Base-by-base conservation (phyloP, 75 land plant genomes). In the Selaginella tamariscina region DNA sequence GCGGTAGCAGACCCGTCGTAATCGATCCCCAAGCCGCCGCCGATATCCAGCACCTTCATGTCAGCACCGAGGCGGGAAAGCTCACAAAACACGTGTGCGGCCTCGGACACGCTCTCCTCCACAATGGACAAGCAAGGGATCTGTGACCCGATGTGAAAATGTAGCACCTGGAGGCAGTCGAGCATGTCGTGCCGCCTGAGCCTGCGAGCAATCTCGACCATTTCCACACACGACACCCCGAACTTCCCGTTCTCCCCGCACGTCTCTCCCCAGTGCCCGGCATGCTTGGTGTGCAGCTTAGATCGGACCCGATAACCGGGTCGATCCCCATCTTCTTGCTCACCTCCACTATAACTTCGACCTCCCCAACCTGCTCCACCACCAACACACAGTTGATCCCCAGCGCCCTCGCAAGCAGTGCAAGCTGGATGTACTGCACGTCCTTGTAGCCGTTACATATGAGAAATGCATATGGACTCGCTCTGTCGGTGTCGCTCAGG, bases 61-160 rank as follows among this genome's bases (percentile, higher is more conserved):
- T 59, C 44, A 0, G 98, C 91, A 0, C 98, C 98, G 65, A 93
- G 76, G 1, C 77, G 79, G n/a, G 71, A 75, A 5, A 93, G 77
- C 75, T 89, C 96, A 56, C 86, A 89, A 56, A 84, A 93, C 29
- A 93, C 77, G 60, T 81, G 82, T 0, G 98, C 84, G 26, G 96
- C 98, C 68, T 93, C 98, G 31, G 75, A 32, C 5, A 93, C 96
- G 0, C 96, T 87, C 29, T 93, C 96, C 0, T 77, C 29, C 23
- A 89, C 85, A 1, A 93, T 32, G 0, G 71, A 70, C 0, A 86
- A 85, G 0, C 85, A 70, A 0, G 98, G 98, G 65, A 93, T 93
- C 83, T 93, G 96, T 0, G 98, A 93, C 2, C 98, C 98, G n/a
- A 93, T 89, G 69, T 93, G 98, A 65, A 89, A 93, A 66, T 93